A percentile compares a stretch with the other conserved stretches of the same genome.
Evolutionary conservation across 495 filamentous ascomycete genomes (phyloP).

Genomic region (Hypoxylon rickii): DNA sequence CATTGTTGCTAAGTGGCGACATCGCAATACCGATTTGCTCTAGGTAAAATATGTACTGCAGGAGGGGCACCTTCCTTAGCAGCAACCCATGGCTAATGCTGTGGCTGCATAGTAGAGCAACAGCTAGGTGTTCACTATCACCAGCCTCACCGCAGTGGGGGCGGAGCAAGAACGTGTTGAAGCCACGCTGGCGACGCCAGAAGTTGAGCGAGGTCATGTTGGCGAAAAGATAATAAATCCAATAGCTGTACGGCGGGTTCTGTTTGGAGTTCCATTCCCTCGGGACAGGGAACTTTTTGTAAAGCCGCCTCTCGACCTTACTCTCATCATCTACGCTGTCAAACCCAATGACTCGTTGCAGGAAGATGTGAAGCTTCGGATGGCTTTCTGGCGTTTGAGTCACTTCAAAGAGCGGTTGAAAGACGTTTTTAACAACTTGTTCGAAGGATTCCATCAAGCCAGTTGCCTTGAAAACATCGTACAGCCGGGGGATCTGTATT

Average conservation of each 20-base stretch:
- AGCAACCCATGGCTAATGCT: slow-evolving; percentile 96
- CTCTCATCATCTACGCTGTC: slow-evolving; percentile 99
- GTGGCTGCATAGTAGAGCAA: slow-evolving; percentile 90
- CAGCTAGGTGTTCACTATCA: slow-evolving; percentile 93
- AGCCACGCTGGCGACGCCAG: slow-evolving; percentile 87
- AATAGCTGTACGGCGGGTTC: slow-evolving; percentile 98
- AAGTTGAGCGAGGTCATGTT: slow-evolving; percentile 92
- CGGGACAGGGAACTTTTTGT: slow-evolving; percentile 90
- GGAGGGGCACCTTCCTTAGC: slow-evolving; percentile 87
- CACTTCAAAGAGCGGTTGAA: slow-evolving; percentile 92
- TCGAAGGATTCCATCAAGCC: slow-evolving; percentile 87
- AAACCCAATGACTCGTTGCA: slow-evolving; percentile 94
- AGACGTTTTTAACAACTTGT: slow-evolving; percentile 88
- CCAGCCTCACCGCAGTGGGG: slow-evolving; percentile 97
- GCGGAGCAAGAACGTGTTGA: slow-evolving; percentile 92
- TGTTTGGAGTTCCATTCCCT: slow-evolving; percentile 86
- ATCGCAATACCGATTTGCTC: slow-evolving; percentile 98
- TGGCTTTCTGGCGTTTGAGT: slow-evolving; percentile 85
- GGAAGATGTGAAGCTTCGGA: slow-evolving; percentile 90
- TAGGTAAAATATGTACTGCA: slow-evolving; percentile 97
- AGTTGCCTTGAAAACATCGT: slow-evolving; percentile 91
- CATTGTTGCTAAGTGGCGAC: slow-evolving; percentile 98
- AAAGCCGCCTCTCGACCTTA: slow-evolving; percentile 89
- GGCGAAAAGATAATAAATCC: slow-evolving; percentile 96
- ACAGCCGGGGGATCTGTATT: slow-evolving; percentile 91